These are phyloP conservation scores for Thermochaetoides dissita DNA, from an alignment of 2,329 filamentous ascomycete species.

Conservation along the genomic window DNA sequence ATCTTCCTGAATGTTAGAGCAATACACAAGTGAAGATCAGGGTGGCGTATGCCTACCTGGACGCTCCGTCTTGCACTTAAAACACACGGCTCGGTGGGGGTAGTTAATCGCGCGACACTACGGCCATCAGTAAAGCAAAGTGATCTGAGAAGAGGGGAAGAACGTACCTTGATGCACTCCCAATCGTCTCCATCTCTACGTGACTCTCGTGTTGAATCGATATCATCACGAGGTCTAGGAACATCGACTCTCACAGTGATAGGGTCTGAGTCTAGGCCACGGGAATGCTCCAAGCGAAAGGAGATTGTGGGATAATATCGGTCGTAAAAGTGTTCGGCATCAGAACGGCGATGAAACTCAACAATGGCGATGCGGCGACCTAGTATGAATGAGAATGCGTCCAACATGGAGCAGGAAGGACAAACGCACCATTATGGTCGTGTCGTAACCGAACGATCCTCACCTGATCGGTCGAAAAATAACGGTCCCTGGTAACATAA, in stretches of 20 bases:
- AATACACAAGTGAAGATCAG: not conserved
- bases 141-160: not conserved
- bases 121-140: constrained; percentile 1
- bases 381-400: not conserved
- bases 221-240: constrained; percentile 22
- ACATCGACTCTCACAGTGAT: constrained; percentile 23
- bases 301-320: constrained; percentile 23
- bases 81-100: constrained; percentile 39
- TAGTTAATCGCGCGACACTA: constrained; percentile 42
- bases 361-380: constrained; percentile 25
- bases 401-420: not conserved
- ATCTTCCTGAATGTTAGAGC: constrained; percentile 5
- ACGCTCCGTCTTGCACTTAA: constrained; percentile 41
- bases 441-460: constrained; percentile 10
- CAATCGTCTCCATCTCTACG: constrained; percentile 22
- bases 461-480: constrained; percentile 15
- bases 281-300: constrained; percentile 19
- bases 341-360: constrained; percentile 26
- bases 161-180: constrained; percentile 25
- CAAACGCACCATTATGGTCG: constrained; percentile 10
- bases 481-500: constrained; percentile 12
- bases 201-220: constrained; percentile 6
- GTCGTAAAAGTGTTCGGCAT: constrained; percentile 27
- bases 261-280: constrained; percentile 18
- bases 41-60: constrained; percentile 27